Conservation (phyloP, 495 filamentous ascomycete genomes). For the Penicillium robsamsonii region DNA sequence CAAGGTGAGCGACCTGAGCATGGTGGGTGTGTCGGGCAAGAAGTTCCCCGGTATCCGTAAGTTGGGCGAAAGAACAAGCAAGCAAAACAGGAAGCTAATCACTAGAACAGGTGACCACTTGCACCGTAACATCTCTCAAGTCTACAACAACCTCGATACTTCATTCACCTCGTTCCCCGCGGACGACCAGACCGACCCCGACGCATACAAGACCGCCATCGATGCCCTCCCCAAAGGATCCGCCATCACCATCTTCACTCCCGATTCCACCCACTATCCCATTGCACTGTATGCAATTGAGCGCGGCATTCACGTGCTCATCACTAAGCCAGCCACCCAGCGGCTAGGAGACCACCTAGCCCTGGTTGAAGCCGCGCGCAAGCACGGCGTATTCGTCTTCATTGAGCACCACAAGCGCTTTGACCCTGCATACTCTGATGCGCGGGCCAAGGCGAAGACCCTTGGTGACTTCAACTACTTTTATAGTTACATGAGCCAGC, state of each 20-base stretch:
- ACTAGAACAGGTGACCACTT: constrained; percentile 67
- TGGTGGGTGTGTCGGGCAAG: constrained; percentile 84
- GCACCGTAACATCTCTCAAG: constrained; percentile 79
- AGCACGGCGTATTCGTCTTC: constrained; percentile 83
- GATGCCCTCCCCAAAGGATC: constrained; percentile 78
- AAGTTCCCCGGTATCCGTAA: constrained; percentile 91
- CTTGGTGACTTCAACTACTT: constrained; percentile 97
- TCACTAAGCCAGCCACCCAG: constrained; percentile 95
- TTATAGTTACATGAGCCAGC: constrained; percentile 95
- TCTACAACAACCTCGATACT: constrained; percentile 83
- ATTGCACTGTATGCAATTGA: constrained; percentile 92
- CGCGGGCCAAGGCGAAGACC: constrained; percentile 63
- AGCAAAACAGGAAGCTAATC: constrained; percentile 6
- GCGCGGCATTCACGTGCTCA: constrained; percentile 80
- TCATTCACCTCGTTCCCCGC: constrained; percentile 79
- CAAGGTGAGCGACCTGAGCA: constrained; percentile 80
- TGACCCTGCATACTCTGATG: constrained; percentile 89
- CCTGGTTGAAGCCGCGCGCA: constrained; percentile 68
- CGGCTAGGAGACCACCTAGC: constrained; percentile 72
- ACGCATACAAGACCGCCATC: constrained; percentile 87
- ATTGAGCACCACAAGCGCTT: constrained; percentile 96
- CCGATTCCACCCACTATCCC: constrained; percentile 90
- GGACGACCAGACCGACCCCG: constrained; percentile 66
- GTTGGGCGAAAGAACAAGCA: constrained; percentile 21
- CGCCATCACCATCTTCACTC: constrained; percentile 96